Percentiles rank a stretch among this genome's conserved stretches.
Conservation (phyloP, 768 basidiomycete species). For the Phlebiopsis flavidoalba region DNA sequence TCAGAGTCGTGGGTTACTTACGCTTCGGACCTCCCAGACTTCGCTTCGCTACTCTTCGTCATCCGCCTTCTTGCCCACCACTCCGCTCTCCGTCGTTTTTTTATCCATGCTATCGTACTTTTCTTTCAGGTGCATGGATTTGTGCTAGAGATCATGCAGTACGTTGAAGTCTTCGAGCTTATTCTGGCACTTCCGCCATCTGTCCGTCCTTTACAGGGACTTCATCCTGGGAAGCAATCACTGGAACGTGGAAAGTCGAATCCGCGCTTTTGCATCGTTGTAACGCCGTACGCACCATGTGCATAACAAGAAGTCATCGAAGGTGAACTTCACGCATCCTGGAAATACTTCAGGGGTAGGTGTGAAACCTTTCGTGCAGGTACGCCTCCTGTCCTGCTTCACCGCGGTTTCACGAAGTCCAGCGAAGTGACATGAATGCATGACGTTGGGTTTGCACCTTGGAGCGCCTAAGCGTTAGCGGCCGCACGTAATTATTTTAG, state of each 20-base stretch:
- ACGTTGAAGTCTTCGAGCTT: constrained; percentile 94
- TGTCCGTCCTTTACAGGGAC: constrained; percentile 82
- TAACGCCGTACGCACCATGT: constrained; percentile 40
- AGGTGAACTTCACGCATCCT: constrained; percentile 68
- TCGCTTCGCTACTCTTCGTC: constrained; percentile 83
- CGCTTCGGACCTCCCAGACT: constrained; percentile 87
- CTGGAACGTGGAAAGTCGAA: constrained; percentile 32
- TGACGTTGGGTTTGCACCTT: not conserved
- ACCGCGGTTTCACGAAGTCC: constrained; percentile 54
- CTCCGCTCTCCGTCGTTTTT: constrained; percentile 74
- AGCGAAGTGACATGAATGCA: constrained; percentile 5
- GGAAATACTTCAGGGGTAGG: constrained; percentile 82
- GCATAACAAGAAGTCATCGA: constrained; percentile 71
- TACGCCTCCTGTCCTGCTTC: constrained; percentile 65
- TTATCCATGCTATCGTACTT: constrained; percentile 80
- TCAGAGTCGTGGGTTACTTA: too few relatives aligned
- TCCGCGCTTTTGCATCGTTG: not conserved
- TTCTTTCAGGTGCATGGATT: constrained; percentile 71
- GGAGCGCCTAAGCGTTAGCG: too few relatives aligned
- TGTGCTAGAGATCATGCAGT: constrained; percentile 81
- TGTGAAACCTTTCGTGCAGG: constrained; percentile 56
- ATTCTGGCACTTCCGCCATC: constrained; percentile 57
- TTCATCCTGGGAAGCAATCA: constrained; percentile 75
- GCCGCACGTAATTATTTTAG: too few relatives aligned
- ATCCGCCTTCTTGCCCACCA: constrained; percentile 88